Evolutionary conservation across 129 eudicot genomes (phyloP).

Genomic region (Helianthus tuberosus): DNA sequence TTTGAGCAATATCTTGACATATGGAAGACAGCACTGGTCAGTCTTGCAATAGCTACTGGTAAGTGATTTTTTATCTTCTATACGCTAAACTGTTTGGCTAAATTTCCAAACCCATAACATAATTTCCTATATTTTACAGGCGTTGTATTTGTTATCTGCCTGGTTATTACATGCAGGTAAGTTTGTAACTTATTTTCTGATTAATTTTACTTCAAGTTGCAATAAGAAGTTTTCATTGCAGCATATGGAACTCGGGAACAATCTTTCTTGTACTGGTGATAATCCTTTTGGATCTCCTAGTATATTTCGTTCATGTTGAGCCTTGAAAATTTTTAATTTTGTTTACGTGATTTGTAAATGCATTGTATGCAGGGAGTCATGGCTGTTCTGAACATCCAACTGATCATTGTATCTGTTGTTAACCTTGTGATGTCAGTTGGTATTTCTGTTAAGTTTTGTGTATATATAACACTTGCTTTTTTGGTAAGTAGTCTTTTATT

Average conservation of each 20-base stretch:
- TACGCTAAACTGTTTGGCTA: not conserved
- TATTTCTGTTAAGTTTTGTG: constrained; percentile 94
- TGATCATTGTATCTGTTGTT: constrained; percentile 94
- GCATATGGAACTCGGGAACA: no score
- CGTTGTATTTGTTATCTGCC: constrained; percentile 87
- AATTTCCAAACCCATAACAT: constrained; percentile 8
- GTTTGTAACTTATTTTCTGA: constrained; percentile 14
- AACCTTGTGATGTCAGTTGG: constrained; percentile 98
- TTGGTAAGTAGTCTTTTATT: no score
- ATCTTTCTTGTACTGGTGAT: no score
- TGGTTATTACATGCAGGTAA: constrained; percentile 86
- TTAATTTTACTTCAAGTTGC: not conserved
- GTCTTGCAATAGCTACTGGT: constrained; percentile 92
- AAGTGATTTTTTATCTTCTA: constrained; percentile 27
- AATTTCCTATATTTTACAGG: constrained; percentile 48
- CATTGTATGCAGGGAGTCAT: constrained; percentile 78
- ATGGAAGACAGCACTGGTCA: constrained; percentile 92
- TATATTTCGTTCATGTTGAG: no score
- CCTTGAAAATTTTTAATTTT: not conserved
- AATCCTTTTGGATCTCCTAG: no score
- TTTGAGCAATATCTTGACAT: constrained; percentile 96
- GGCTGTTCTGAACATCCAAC: constrained; percentile 88
- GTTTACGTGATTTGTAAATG: not conserved
- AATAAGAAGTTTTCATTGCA: not conserved
- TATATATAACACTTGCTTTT: constrained; percentile 97